Evolutionary conservation across 108 stramenopile species (phyloP).

Genomic region (Cyclotella choctawhatcheeana): DNA sequence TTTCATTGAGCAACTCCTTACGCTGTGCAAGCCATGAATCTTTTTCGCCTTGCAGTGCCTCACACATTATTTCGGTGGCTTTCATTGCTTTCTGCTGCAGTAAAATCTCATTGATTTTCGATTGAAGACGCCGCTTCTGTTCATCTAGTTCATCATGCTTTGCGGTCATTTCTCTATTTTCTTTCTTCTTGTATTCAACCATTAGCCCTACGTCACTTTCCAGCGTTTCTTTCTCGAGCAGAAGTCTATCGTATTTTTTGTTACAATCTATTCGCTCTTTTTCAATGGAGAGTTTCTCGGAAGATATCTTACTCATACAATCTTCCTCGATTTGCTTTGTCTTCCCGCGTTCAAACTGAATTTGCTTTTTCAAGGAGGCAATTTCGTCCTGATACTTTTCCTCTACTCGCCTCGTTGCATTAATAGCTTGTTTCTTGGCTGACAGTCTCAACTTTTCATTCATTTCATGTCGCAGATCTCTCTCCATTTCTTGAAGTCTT

Average conservation of each 20-base stretch:
- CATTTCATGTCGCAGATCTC: slow-evolving; percentile 41
- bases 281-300: slow-evolving; percentile 11
- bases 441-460: slow-evolving; percentile 40
- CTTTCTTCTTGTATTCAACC: slow-evolving; percentile 23
- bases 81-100: slow-evolving; percentile 22
- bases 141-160: slow-evolving; percentile 30
- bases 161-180: slow-evolving; percentile 23
- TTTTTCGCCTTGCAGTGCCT: slow-evolving; percentile 19
- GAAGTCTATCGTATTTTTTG: background rate
- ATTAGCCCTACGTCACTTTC: slow-evolving; percentile 33
- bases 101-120: slow-evolving; percentile 13
- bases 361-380: slow-evolving; percentile 21
- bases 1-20: background rate
- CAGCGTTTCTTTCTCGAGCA: slow-evolving; percentile 26
- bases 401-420: slow-evolving; percentile 23
- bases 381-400: slow-evolving; percentile 33
- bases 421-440: slow-evolving; percentile 42
- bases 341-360: slow-evolving; percentile 24
- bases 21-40: slow-evolving; percentile 19
- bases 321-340: slow-evolving; percentile 4
- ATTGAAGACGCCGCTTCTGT: slow-evolving; percentile 27
- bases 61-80: slow-evolving; percentile 24
- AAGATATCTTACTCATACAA: slow-evolving; percentile 15
- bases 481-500: slow-evolving; percentile 31
- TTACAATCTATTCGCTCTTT: slow-evolving; percentile 11